These are phyloP conservation scores for Nannizzia gypsea DNA, from an alignment of 2,329 filamentous ascomycete genomes.

Conservation along the genomic window DNA sequence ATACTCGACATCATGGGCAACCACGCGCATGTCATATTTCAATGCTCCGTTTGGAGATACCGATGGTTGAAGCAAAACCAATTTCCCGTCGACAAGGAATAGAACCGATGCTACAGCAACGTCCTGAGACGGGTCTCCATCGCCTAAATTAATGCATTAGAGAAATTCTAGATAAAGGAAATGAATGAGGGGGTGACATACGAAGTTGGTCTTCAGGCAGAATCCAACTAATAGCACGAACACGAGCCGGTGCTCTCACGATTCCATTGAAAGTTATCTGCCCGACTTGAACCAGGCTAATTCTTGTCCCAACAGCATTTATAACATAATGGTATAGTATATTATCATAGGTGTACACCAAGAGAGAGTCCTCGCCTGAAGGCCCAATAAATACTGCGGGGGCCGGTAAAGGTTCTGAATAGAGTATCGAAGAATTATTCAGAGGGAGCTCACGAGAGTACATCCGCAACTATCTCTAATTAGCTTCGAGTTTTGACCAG, in stretches of 20 bases:
- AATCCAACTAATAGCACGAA: constrained; percentile 90
- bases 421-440: constrained; percentile 59
- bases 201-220: constrained; percentile 78
- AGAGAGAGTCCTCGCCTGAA: constrained; percentile 82
- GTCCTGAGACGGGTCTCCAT: constrained; percentile 91
- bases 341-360: constrained; percentile 97
- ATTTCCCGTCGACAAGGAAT: constrained; percentile 93
- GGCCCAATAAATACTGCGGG: constrained; percentile 83
- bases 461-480: constrained; percentile 53
- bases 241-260: constrained; percentile 80
- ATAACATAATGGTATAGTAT: constrained; percentile 91
- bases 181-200: constrained; percentile 26
- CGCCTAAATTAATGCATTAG: constrained; percentile 34
- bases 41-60: constrained; percentile 69
- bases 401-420: constrained; percentile 64
- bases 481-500: constrained; percentile 8
- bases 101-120: constrained; percentile 86
- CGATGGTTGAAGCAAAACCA: constrained; percentile 81
- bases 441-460: constrained; percentile 79
- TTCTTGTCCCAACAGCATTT: constrained; percentile 53
- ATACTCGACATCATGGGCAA: constrained; percentile 92
- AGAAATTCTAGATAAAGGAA: constrained; percentile 8
- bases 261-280: constrained; percentile 97
- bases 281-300: constrained; percentile 81
- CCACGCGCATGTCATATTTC: constrained; percentile 96